phyloP scores from a whole-genome alignment of 1,139 yeast genomes.

The Geotrichum klebahnii region DNA sequence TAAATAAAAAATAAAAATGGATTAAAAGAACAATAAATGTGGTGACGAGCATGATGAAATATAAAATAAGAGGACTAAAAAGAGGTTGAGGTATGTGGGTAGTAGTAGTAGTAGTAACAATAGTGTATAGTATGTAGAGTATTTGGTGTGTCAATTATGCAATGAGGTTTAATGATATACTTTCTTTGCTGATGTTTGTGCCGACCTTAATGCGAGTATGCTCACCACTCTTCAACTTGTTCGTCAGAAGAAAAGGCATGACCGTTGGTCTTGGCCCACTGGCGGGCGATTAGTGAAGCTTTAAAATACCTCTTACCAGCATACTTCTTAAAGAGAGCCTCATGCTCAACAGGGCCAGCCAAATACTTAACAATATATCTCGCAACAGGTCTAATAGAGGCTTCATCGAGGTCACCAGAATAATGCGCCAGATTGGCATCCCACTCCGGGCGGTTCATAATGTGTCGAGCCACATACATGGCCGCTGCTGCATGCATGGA shows the following conservation, averaged over 20 bases:
- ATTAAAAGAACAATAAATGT: neutral
- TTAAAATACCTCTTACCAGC: constrained; percentile 88
- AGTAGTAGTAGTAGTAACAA: no score
- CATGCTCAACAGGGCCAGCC: constrained; percentile 81
- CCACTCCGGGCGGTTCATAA: constrained; percentile 58
- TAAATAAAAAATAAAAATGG: neutral
- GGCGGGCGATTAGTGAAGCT: constrained; percentile 81
- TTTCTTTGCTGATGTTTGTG: neutral
- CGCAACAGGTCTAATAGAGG: constrained; percentile 66
- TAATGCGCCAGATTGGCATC: constrained; percentile 81
- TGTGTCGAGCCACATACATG: constrained; percentile 80
- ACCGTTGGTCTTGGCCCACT: constrained; percentile 69
- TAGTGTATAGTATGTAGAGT: neutral
- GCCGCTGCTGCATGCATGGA: constrained; percentile 71
- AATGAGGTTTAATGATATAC: neutral
- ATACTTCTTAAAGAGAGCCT: constrained; percentile 89
- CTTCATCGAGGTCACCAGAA: constrained; percentile 83
- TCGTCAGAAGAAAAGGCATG: neutral
- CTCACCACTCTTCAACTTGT: neutral
- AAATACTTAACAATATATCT: constrained; percentile 74
- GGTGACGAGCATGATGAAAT: neutral
- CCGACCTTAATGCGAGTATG: neutral
- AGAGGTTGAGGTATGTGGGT: no score
- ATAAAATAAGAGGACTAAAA: neutral
- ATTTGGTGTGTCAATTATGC: constrained; percentile 1